phyloP scores from a whole-genome alignment of 208 protist species.

The Crithidia expoeki region DNA sequence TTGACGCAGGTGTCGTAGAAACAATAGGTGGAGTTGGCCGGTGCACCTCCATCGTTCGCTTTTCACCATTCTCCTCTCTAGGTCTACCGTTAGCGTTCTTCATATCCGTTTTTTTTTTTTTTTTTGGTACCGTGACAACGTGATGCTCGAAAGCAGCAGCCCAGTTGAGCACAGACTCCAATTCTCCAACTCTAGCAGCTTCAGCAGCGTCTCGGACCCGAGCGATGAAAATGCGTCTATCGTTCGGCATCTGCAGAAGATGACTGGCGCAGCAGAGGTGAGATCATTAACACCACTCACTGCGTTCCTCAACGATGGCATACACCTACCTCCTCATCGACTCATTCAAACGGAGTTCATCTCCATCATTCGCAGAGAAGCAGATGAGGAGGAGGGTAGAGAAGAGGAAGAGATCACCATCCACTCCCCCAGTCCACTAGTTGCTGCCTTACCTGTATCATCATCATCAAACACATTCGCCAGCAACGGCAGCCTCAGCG shows the following conservation, averaged over 20 bases:
- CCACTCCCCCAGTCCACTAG: too few relatives aligned
- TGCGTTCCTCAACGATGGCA: neutral
- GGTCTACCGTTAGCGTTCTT: too few relatives aligned
- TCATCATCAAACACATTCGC: too few relatives aligned
- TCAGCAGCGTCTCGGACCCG: constrained; percentile 7
- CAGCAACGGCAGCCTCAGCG: neutral
- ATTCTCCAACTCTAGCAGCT: constrained; percentile 28
- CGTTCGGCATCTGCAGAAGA: neutral
- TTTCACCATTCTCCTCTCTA: too few relatives aligned
- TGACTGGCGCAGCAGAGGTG: neutral
- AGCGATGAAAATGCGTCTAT: neutral
- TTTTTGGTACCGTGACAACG: too few relatives aligned
- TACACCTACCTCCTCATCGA: neutral
- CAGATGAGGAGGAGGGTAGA: neutral
- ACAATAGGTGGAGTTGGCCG: too few relatives aligned
- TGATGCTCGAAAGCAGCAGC: neutral
- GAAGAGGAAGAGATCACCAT: neutral
- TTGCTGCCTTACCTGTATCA: too few relatives aligned
- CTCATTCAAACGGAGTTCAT: neutral
- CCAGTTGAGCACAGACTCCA: neutral
- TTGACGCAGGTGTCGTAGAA: too few relatives aligned
- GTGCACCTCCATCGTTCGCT: too few relatives aligned
- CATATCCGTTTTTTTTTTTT: too few relatives aligned
- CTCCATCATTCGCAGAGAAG: neutral
- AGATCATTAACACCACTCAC: neutral